Base-by-base conservation (phyloP, 83 land plant genomes). In the Thuja plicata region DNA sequence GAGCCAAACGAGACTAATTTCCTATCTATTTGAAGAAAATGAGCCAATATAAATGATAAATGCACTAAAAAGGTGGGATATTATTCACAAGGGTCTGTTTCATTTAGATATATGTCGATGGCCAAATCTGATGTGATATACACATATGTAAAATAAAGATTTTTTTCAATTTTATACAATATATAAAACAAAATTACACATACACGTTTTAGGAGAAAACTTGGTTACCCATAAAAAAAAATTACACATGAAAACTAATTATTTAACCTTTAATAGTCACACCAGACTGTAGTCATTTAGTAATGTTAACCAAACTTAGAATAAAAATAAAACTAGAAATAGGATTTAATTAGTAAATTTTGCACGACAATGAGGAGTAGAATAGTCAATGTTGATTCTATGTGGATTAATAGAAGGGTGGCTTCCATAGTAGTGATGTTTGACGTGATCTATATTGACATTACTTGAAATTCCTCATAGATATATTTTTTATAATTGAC, bases 401-500 rank as follows among this genome's bases (percentile, higher is more conserved):
- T 74, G 92, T 16, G 96, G 95, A 85, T 97, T 94, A 88, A 96
- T 95, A 13, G 92, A 84, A n/a, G 96, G 95, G 90, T 95, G 98
- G 89, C 98, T 97, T 54, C 95, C 94, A 89, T 96, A 96, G 88
- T 97, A 96, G 86, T 96, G 97, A 87, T 86, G 77, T 92, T 94
- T 96, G 66, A 95, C 94, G 89, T 97, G 99, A 82, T 89, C 91
- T 95, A 96, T 95, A 88, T 94, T 93, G 32, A 96, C 96, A 19
- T 93, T 95, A 77, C 89, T 90, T 32, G 92, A 92, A 88, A 96
- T 92, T n/a, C 98, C 84, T 94, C 96, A 87, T 84, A 96, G 5
- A 96, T 90, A 84, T 96, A 97, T 90, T 96, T 96, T 30, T 94
- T 95, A 91, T 96, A 96, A 73, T 97, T 97, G 93, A 96, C 96